phyloP scores from a whole-genome alignment of 2,329 filamentous ascomycete genomes.

The Rutstroemia sp. region DNA sequence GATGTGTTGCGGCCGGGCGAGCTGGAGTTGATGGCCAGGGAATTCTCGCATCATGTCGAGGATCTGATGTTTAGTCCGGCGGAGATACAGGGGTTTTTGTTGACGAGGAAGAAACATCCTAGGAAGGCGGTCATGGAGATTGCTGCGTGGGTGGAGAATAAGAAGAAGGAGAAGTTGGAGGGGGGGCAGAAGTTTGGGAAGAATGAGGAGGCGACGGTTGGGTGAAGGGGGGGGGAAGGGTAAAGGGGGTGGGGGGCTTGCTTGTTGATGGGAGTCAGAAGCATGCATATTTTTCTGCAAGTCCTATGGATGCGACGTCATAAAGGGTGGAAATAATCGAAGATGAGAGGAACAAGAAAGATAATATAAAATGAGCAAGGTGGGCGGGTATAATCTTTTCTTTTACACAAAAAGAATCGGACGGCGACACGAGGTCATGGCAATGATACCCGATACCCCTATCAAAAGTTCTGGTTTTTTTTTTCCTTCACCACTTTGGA shows the following conservation, averaged over 20 bases:
- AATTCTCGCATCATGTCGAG: slow-evolving; percentile 48
- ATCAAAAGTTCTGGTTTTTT: too few species aligned
- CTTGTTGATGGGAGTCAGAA: neutral
- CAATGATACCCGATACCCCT: too few species aligned
- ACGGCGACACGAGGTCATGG: too few species aligned
- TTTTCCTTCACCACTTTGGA: too few species aligned
- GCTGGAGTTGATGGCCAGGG: slow-evolving; percentile 27
- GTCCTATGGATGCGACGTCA: too few species aligned
- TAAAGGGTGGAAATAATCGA: too few species aligned
- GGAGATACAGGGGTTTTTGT: slow-evolving; percentile 57
- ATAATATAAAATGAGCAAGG: too few species aligned
- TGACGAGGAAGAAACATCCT: slow-evolving; percentile 55
- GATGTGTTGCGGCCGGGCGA: slow-evolving; percentile 22
- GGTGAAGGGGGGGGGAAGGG: neutral
- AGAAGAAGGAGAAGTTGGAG: slow-evolving; percentile 27
- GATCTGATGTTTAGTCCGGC: slow-evolving; percentile 48
- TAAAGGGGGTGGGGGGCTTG: neutral
- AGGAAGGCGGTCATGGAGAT: slow-evolving; percentile 46
- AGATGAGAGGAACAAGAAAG: too few species aligned
- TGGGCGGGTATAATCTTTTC: too few species aligned
- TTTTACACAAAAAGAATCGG: too few species aligned
- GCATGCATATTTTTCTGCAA: too few species aligned
- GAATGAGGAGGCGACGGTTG: neutral
- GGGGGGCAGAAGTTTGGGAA: neutral
- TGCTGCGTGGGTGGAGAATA: slow-evolving; percentile 44